Evolutionary conservation across 129 eudicot genomes (phyloP).

Genomic region (Artemisia annua): DNA sequence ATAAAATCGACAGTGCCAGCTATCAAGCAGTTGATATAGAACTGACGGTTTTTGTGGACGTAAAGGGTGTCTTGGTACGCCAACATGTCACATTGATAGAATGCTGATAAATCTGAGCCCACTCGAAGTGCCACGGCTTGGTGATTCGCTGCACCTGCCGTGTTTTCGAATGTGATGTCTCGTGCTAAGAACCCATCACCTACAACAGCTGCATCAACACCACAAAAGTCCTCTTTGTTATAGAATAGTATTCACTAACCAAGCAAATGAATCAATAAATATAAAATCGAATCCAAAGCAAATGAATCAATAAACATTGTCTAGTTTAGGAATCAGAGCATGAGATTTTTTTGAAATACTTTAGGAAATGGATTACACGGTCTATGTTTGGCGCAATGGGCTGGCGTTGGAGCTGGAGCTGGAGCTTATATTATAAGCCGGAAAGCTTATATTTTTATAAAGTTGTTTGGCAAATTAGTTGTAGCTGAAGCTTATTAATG

Average conservation of each 20-base stretch:
- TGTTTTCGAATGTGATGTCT: conserved; percentile 75
- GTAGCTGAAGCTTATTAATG: too few species aligned
- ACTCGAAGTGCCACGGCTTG: conserved; percentile 96
- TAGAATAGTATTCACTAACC: too few species aligned
- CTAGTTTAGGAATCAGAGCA: too few species aligned
- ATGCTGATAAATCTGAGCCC: conserved; percentile 77
- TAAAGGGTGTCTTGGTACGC: conserved; percentile 95
- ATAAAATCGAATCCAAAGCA: neutral
- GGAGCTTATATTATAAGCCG: too few species aligned
- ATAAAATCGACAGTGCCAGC: conserved; percentile 89
- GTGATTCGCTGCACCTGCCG: conserved; percentile 90
- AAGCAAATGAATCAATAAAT: too few species aligned
- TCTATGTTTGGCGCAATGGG: too few species aligned
- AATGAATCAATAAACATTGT: too few species aligned
- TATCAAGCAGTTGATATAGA: conserved; percentile 58
- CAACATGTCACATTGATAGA: conserved; percentile 65
- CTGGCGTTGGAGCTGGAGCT: too few species aligned
- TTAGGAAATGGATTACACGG: too few species aligned
- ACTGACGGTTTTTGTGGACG: conserved; percentile 83
- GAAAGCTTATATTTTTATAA: too few species aligned
- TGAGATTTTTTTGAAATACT: too few species aligned
- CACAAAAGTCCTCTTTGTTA: neutral
- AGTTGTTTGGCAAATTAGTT: too few species aligned
- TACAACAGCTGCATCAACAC: conserved; percentile 50
- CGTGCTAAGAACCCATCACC: conserved; percentile 81